Conservation (phyloP, 2,329 filamentous ascomycete genomes). For the Neurospora sp. region DNA sequence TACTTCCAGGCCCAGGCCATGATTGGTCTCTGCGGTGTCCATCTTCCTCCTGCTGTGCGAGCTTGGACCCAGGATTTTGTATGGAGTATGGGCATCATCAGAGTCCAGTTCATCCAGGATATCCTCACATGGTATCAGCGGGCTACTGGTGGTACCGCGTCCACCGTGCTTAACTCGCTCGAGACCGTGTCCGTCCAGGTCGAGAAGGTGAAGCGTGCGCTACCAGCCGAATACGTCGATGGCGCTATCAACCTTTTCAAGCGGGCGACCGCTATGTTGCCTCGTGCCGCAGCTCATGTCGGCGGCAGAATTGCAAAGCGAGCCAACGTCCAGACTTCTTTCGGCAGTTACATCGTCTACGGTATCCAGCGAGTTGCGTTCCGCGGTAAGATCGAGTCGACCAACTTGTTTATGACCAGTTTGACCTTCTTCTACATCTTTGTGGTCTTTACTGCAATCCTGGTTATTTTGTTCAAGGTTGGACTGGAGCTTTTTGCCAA, state of each 20-base stretch:
- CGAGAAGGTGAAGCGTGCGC: conserved; percentile 58
- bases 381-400: conserved; percentile 71
- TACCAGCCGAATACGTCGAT: conserved; percentile 18
- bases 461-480: conserved; percentile 71
- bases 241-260: conserved; percentile 35
- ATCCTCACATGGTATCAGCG: conserved; percentile 96
- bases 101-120: conserved; percentile 73
- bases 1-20: conserved; percentile 95
- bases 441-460: conserved; percentile 61
- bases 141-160: conserved; percentile 77
- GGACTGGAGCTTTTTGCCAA: conserved; percentile 67
- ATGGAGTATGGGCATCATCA: conserved; percentile 96
- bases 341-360: conserved; percentile 54
- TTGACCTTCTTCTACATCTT: conserved; percentile 84
- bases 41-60: conserved; percentile 76
- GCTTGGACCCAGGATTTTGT: conserved; percentile 97
- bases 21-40: conserved; percentile 72
- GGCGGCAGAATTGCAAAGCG: conserved; percentile 36
- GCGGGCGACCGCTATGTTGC: conserved; percentile 45
- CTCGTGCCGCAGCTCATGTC: conserved; percentile 24
- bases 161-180: conserved; percentile 66
- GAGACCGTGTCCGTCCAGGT: conserved; percentile 74
- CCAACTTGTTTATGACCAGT: conserved; percentile 89
- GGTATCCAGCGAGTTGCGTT: conserved; percentile 89
- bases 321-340: conserved; percentile 41